Conservation (phyloP, 768 basidiomycete genomes). For the Lyophyllum atratum region DNA sequence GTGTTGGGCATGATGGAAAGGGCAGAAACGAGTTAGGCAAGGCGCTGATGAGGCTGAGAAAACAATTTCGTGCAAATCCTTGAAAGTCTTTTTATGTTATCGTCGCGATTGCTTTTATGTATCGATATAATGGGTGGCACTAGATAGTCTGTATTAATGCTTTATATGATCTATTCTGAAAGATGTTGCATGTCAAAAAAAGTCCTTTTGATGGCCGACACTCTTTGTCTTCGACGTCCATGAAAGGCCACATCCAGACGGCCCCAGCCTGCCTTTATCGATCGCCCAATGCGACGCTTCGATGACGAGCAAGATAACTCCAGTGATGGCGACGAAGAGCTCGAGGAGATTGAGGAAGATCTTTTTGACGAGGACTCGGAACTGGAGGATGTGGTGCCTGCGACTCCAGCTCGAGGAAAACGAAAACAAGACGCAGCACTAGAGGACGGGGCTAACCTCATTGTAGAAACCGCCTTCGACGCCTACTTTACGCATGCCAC, state of each 20-base stretch:
- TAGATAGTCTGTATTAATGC: neutral
- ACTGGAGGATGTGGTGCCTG: slow-evolving; percentile 5
- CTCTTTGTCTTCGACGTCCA: neutral
- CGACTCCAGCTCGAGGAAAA: slow-evolving; percentile 8
- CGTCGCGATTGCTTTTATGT: neutral
- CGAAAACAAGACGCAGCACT: slow-evolving; percentile 5
- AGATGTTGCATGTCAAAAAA: neutral
- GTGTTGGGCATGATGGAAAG: slow-evolving; percentile 59
- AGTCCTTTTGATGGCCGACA: neutral
- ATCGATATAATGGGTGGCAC: neutral
- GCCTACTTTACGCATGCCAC: slow-evolving; percentile 76
- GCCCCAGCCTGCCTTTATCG: neutral
- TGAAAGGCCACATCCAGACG: neutral
- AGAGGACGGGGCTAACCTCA: slow-evolving; percentile 28
- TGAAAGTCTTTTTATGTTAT: neutral
- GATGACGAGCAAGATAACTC: slow-evolving; percentile 9
- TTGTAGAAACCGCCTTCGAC: slow-evolving; percentile 77
- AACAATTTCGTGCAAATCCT: slow-evolving; percentile 42
- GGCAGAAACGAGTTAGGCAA: slow-evolving; percentile 79
- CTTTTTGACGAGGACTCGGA: slow-evolving; percentile 18
- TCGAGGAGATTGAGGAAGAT: slow-evolving; percentile 13
- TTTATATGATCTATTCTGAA: too few relatives aligned
- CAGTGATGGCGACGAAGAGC: slow-evolving; percentile 9
- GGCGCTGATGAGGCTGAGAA: slow-evolving; percentile 62
- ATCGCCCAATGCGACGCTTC: slow-evolving; percentile 6